phyloP scores from a whole-genome alignment of 371 early-diverging fungal species.

The Chytridium lagenaria region DNA sequence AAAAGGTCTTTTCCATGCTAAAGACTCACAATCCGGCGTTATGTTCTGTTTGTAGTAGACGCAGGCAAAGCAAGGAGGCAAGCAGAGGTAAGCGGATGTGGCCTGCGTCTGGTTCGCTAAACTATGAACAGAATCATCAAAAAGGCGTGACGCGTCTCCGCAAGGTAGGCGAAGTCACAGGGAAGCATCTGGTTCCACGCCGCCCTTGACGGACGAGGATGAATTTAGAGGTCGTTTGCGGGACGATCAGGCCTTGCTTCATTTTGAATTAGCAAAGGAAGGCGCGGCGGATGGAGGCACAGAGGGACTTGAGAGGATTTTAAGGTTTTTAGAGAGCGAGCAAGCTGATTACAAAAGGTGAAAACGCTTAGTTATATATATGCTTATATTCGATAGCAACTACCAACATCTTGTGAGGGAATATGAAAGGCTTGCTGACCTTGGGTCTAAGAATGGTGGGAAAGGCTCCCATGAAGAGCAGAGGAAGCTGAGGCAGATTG shows the following conservation, averaged over 20 bases:
- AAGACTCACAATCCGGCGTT: slow-evolving; percentile 57
- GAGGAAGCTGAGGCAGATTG: slow-evolving; percentile 40
- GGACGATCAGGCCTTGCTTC: slow-evolving; percentile 32
- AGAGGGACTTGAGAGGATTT: background rate
- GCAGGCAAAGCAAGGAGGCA: slow-evolving; percentile 11
- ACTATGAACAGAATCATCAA: background rate
- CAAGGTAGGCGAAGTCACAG: background rate
- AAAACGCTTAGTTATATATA: background rate
- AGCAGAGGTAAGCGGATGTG: slow-evolving; percentile 2
- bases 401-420: background rate
- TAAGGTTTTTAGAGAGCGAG: background rate
- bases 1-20: slow-evolving; percentile 56
- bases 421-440: slow-evolving; percentile 21
- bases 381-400: background rate
- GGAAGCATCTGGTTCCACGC: background rate
- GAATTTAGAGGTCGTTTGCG: slow-evolving; percentile 4
- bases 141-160: background rate
- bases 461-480: background rate
- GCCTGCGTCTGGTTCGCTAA: background rate
- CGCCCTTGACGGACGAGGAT: background rate
- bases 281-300: slow-evolving; percentile 2
- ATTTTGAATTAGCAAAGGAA: background rate
- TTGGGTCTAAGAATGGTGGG: background rate
- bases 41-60: slow-evolving; percentile 54
- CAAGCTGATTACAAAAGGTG: background rate